Conservation (phyloP, 352 stramenopile species). For the Phytophthora multivora region DNA sequence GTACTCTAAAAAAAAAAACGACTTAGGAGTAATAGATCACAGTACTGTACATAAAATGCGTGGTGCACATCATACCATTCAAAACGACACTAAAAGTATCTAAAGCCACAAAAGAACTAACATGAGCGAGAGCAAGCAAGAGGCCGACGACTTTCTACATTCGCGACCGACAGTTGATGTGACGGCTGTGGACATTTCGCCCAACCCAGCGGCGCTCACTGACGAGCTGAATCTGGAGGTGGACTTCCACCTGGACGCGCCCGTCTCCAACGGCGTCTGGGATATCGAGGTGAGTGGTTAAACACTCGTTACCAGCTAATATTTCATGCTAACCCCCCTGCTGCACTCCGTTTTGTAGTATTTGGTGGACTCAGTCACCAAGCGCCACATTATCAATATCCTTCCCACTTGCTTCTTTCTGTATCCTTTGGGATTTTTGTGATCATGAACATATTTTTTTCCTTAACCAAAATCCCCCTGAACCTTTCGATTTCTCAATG, state of each 20-base stretch:
- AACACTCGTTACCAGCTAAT: not conserved
- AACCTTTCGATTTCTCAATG: constrained; percentile 12
- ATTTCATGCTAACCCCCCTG: not conserved
- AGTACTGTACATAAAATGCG: too few relatives aligned
- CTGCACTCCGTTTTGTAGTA: constrained; percentile 49
- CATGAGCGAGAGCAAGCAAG: constrained; percentile 80
- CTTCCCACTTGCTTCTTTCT: constrained; percentile 30
- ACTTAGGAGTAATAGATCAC: too few relatives aligned
- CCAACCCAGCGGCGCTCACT: constrained; percentile 75
- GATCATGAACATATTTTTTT: constrained; percentile 6
- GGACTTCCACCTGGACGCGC: constrained; percentile 72
- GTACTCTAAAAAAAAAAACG: too few relatives aligned
- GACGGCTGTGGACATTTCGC: constrained; percentile 80
- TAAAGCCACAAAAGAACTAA: constrained; percentile 9
- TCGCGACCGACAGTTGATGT: constrained; percentile 65
- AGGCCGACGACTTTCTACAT: constrained; percentile 49
- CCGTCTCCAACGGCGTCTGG: constrained; percentile 73
- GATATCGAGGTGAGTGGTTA: constrained; percentile 63
- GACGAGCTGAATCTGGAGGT: constrained; percentile 85
- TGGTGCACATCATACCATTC: too few relatives aligned
- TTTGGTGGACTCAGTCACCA: constrained; percentile 82
- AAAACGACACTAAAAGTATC: constrained; percentile 10
- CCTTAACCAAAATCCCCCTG: constrained; percentile 38
- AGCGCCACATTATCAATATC: constrained; percentile 91
- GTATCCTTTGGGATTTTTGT: not conserved